Percentiles rank a stretch among this genome's conserved stretches.
phyloP scores from a whole-genome alignment of 176 grass and related monocot genomes.

The Zoysia japonica region DNA sequence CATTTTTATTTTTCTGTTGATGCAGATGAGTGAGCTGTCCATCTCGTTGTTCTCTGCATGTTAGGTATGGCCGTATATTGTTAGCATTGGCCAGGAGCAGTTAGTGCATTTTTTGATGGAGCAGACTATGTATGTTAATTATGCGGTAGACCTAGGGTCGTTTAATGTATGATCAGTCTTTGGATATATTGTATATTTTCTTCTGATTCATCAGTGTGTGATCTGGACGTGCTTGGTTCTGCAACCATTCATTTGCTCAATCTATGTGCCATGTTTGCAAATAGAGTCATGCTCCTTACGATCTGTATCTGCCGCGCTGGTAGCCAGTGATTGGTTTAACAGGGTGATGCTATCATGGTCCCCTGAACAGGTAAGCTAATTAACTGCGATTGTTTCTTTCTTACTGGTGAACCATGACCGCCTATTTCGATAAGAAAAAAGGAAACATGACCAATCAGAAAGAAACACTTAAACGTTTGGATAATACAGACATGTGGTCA shows the following conservation, averaged over 20 bases:
- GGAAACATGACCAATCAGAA: background rate
- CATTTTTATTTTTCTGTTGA: conserved; percentile 6
- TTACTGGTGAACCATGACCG: background rate
- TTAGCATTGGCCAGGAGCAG: conserved; percentile 34
- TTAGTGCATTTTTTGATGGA: conserved; percentile 33
- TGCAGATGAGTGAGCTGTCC: conserved; percentile 23
- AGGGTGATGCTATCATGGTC: background rate
- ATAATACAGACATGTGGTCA: background rate
- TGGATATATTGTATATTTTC: conserved; percentile 31
- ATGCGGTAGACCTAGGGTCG: conserved; percentile 26
- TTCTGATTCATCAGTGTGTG: background rate
- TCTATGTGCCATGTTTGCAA: background rate
- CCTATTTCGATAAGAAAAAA: too few relatives aligned
- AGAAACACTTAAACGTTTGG: background rate
- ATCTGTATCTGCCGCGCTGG: background rate
- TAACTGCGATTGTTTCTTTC: background rate
- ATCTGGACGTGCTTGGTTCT: conserved; percentile 7
- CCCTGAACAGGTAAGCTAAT: conserved; percentile 1
- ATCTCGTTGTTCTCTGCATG: background rate
- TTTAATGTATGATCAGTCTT: conserved; percentile 30
- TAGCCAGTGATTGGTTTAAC: background rate
- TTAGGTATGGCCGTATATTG: background rate
- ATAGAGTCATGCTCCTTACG: conserved; percentile 2
- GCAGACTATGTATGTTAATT: conserved; percentile 38
- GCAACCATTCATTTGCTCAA: background rate